phyloP scores from a whole-genome alignment of 2,329 filamentous ascomycete species.

The Alternaria panax region DNA sequence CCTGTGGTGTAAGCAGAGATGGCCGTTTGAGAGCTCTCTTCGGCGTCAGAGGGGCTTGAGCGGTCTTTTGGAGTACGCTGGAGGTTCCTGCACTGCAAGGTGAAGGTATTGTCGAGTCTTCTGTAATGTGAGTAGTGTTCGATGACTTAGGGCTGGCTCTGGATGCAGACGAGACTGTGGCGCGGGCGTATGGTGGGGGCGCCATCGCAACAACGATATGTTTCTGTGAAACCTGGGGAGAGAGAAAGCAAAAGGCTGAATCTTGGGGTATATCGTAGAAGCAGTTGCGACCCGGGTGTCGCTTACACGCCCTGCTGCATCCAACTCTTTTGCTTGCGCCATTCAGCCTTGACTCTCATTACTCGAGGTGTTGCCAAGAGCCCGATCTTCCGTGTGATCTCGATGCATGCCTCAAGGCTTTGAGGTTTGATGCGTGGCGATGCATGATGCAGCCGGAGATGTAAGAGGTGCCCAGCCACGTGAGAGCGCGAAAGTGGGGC shows the following conservation, averaged over 20 bases:
- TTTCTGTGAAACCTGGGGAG: background rate
- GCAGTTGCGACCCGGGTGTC: background rate
- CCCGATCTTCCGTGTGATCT: background rate
- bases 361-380: background rate
- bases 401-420: background rate
- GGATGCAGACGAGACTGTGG: conserved; percentile 25
- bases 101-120: background rate
- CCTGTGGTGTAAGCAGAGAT: conserved; percentile 6
- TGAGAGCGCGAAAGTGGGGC: conserved; percentile 33
- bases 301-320: background rate
- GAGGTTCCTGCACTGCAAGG: background rate
- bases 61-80: background rate
- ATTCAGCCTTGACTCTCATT: background rate
- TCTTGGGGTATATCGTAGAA: background rate
- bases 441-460: background rate
- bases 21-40: conserved; percentile 13
- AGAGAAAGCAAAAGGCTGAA: background rate
- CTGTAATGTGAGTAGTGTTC: background rate
- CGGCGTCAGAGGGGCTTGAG: background rate
- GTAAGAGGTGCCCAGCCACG: conserved; percentile 9
- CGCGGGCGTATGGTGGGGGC: conserved; percentile 29
- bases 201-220: conserved; percentile 12
- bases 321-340: background rate
- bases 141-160: conserved; percentile 8
- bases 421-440: background rate